Base-by-base conservation (phyloP, 2,329 filamentous ascomycete species). In the Tolypocladium sp. region DNA sequence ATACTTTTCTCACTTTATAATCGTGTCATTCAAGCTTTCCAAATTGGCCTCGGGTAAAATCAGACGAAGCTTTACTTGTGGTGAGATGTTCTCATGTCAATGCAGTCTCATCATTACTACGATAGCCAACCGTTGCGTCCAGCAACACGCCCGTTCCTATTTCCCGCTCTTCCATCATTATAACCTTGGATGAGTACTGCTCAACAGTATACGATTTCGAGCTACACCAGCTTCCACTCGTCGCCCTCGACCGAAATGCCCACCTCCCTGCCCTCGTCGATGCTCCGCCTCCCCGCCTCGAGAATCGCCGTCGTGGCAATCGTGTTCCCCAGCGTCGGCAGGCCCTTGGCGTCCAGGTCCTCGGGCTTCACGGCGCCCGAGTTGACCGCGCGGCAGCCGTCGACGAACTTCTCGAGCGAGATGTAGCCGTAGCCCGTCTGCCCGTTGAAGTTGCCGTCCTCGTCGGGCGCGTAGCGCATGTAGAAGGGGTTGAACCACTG, bases 401-500 rank as follows among this genome's bases (percentile, higher is more conserved):
- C 91, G 56, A 97, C 87, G 74, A 97, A 97, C 76, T 97, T 97
- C 78, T 97, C 92, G 69, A 97, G 92, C 25, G 89, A 94, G 60
- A 96, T 84, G 75, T 97, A 97, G 40, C 92, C 92, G 72, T 97
- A 97, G 30, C 92, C 92, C 8, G 86, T 88, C 77, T 96, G 92
- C 41, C 92, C 92, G 58, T 85, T 87, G 73, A 97, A 97, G 76
- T 97, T 95, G 58, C 92, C 93, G 73, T 96, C 90, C 77, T 96
- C 92, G 69, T 96, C 92, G 25, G 92, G 92, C 15, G 92, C 90
- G 69, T 96, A 96, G 68, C 89, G 88, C 91, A 95, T 96, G 76
- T 95, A 95, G 76, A 95, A 95, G 71, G 92, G 92, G 74, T 97
- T 97, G 73, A 90, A 89, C 91, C 92, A 96, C 70, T 88, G 82